Conservation (phyloP, 176 grass and related monocot species). For the Aegilops bicornis region DNA sequence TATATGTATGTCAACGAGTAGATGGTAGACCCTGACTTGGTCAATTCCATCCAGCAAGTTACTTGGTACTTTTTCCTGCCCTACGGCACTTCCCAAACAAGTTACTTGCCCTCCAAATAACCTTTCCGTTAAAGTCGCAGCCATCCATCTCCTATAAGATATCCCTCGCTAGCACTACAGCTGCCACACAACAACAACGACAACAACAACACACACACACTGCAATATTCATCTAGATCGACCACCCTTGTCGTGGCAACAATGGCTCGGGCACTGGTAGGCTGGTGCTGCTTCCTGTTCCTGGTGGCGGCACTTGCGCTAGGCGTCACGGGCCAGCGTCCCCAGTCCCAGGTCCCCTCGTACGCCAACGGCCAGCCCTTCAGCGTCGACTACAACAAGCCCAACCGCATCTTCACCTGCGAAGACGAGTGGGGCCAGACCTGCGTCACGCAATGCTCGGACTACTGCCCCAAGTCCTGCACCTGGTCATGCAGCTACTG, state of each 20-base stretch:
- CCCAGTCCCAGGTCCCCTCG: not conserved
- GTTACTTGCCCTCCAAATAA: not conserved
- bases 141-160: slow-evolving; percentile 1
- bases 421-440: not conserved
- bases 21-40: not conserved
- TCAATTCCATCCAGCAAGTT: not conserved
- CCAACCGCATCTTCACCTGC: slow-evolving; percentile 10
- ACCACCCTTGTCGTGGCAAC: not conserved
- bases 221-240: not conserved
- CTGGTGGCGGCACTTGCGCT: not conserved
- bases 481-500: not conserved
- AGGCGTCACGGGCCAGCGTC: not conserved
- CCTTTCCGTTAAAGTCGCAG: not conserved
- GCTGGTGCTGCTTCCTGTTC: not conserved
- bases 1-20: too few species aligned
- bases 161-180: not conserved
- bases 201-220: too few species aligned
- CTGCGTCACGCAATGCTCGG: slow-evolving; percentile 19
- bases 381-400: not conserved
- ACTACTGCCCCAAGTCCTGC: slow-evolving; percentile 19
- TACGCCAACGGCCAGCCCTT: not conserved
- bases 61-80: not conserved
- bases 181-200: not conserved
- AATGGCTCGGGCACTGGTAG: not conserved
- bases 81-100: slow-evolving; percentile 12